Evolutionary conservation across 352 stramenopile genomes (phyloP).

Genomic region (Phytopythium montanum): DNA sequence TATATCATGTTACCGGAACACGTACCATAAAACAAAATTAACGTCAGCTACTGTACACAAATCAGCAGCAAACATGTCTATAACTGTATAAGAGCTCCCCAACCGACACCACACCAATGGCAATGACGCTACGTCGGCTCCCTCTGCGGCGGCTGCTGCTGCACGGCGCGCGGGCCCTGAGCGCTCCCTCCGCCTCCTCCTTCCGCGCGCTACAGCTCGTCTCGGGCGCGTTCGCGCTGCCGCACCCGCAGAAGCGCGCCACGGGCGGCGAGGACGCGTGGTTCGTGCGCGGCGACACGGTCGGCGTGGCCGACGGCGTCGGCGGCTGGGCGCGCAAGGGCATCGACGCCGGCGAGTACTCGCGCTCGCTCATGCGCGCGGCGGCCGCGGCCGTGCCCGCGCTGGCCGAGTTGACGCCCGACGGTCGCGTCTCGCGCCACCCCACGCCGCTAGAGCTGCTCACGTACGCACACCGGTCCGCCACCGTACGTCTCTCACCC

Average conservation of each 20-base stretch:
- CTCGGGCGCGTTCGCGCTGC: slow-evolving; percentile 67
- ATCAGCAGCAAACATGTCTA: no score
- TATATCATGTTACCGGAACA: no score
- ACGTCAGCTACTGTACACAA: no score
- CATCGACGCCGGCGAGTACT: slow-evolving; percentile 87
- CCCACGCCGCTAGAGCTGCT: slow-evolving; percentile 68
- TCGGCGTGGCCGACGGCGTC: slow-evolving; percentile 86
- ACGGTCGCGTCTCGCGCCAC: slow-evolving; percentile 13
- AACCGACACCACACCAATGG: background rate
- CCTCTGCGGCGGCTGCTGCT: background rate
- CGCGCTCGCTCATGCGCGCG: slow-evolving; percentile 72
- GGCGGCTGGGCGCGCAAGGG: slow-evolving; percentile 85
- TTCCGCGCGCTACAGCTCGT: slow-evolving; percentile 33
- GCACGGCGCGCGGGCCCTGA: slow-evolving; percentile 7
- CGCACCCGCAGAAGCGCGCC: slow-evolving; percentile 79
- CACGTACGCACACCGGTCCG: slow-evolving; percentile 56
- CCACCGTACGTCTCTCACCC: slow-evolving; percentile 33
- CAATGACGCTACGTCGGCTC: background rate
- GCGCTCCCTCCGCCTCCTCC: slow-evolving; percentile 8
- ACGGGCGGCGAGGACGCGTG: slow-evolving; percentile 85
- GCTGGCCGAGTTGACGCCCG: background rate
- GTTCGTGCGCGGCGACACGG: slow-evolving; percentile 72
- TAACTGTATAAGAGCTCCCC: no score
- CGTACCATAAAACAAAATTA: no score
- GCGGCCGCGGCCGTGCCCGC: slow-evolving; percentile 26